Evolutionary conservation across 495 filamentous ascomycete genomes (phyloP).

Genomic region (Hypoxylon trugodes): DNA sequence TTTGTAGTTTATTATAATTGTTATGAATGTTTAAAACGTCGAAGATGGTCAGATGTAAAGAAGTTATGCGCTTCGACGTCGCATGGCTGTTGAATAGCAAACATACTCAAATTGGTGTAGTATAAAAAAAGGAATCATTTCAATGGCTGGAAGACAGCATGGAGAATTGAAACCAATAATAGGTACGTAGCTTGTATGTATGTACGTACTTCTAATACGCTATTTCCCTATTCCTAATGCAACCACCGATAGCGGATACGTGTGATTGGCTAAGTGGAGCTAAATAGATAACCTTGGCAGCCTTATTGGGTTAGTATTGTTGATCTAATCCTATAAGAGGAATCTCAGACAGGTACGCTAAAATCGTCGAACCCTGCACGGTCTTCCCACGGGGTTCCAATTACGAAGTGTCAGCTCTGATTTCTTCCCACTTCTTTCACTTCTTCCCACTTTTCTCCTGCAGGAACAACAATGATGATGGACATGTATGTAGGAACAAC

Average conservation of each 20-base stretch:
- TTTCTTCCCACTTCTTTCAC: background rate
- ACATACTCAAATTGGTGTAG: background rate
- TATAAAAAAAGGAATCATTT: background rate
- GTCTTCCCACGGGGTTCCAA: constrained; percentile 17
- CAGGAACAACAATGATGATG: constrained; percentile 36
- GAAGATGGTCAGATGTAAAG: too few relatives aligned
- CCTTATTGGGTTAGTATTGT: constrained; percentile 8
- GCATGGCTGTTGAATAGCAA: constrained; percentile 1
- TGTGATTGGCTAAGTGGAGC: constrained; percentile 21
- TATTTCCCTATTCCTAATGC: constrained; percentile 24
- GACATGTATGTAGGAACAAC: constrained; percentile 30
- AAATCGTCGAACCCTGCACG: background rate
- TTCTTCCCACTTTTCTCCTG: constrained; percentile 26
- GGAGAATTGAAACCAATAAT: background rate
- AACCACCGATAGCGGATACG: background rate
- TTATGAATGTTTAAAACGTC: too few relatives aligned
- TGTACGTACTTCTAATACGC: constrained; percentile 3
- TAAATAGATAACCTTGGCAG: constrained; percentile 1
- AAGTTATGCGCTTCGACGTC: too few relatives aligned
- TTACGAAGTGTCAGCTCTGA: constrained; percentile 7
- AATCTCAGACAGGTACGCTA: constrained; percentile 8
- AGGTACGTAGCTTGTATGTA: too few relatives aligned
- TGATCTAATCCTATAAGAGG: constrained; percentile 31
- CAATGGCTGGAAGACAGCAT: constrained; percentile 8
- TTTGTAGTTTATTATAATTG: too few relatives aligned